Evolutionary conservation across 1,284 basidiomycete species (phyloP).

Genomic region (Cryptococcus wingfieldii): DNA sequence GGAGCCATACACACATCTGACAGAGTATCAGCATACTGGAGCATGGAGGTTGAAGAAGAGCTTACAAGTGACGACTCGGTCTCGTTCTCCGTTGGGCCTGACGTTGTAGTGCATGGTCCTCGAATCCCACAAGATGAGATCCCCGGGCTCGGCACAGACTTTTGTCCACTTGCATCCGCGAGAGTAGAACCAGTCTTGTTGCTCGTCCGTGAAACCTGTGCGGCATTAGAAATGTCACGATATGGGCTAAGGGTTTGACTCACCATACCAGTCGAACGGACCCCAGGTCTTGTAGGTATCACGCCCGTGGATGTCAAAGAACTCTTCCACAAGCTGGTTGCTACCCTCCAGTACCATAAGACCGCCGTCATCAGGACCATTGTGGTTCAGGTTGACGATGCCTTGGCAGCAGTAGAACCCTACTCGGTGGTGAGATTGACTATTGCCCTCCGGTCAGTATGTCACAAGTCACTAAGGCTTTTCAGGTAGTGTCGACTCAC

Average conservation of each 20-base stretch:
- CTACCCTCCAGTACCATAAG: constrained; percentile 42
- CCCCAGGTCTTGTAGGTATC: constrained; percentile 33
- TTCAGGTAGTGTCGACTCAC: not conserved
- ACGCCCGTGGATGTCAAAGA: constrained; percentile 31
- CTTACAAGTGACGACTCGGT: constrained; percentile 20
- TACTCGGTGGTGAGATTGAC: constrained; percentile 36
- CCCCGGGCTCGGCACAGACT: constrained; percentile 26
- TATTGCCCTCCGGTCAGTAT: not conserved
- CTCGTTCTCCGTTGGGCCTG: constrained; percentile 14
- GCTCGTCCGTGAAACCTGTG: constrained; percentile 25
- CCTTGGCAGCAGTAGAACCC: constrained; percentile 48
- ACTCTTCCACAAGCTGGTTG: constrained; percentile 18
- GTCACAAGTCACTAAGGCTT: not conserved
- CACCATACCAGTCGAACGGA: constrained; percentile 21
- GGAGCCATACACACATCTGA: constrained; percentile 23
- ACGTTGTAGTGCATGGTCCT: constrained; percentile 21
- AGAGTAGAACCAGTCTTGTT: constrained; percentile 32
- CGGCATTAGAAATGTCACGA: not conserved
- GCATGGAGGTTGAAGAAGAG: not conserved
- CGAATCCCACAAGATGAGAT: constrained; percentile 32
- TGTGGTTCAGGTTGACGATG: constrained; percentile 42
- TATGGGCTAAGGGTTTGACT: not conserved
- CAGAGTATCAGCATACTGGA: not conserved
- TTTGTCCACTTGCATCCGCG: constrained; percentile 33
- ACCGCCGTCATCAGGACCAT: constrained; percentile 47